Base-by-base conservation (phyloP, 2,329 filamentous ascomycete genomes). In the Fusarium nematophilum region DNA sequence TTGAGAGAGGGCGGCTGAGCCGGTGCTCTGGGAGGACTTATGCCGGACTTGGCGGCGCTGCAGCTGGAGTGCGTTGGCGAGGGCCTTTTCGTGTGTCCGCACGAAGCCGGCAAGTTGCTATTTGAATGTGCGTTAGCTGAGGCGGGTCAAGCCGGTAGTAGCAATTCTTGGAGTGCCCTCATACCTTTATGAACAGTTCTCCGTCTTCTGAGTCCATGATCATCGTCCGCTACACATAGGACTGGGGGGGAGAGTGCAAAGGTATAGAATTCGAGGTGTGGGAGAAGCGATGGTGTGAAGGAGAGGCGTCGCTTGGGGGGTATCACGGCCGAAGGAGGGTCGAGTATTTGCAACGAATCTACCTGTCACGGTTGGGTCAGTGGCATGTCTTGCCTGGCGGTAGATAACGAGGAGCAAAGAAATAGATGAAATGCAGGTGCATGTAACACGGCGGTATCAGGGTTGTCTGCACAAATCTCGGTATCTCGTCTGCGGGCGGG, bases 41-140 rank as follows among this genome's bases (percentile, higher is more conserved):
- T 93, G 87, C 69, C 89, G 90, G 60, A 86, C 81, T 70, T 91
- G 89, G 69, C 91, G 87, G 75, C 90, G 89, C 51, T 75, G 75
- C 68, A 96, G 84, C 76, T 97, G 94, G 61, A 97, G 82, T 69
- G 94, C 94, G 80, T 98, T 98, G 73, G 95, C 95, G 62, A 99
- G 86, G 30, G 93, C 94, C 79, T 96, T 96, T 79, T 99, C 95
- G 81, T 99, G 93, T 51, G 93, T 97, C 62, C 93, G 92, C 78
- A 99, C 93, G 78, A 97, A 98, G 79, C 90, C 90, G 73, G 94
- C 93, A 75, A 99, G 85, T 84, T 96, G 95, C 94, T 97, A 75
- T 56, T 47, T 25, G 30, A 17, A 31, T 59, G 13, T 14, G 11
- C 8, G 69, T 78, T 59, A 79, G 75, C 60, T 68, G 55, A 34